Evolutionary conservation across 1,284 basidiomycete species (phyloP).

Genomic region (Tilletiaria anomala): DNA sequence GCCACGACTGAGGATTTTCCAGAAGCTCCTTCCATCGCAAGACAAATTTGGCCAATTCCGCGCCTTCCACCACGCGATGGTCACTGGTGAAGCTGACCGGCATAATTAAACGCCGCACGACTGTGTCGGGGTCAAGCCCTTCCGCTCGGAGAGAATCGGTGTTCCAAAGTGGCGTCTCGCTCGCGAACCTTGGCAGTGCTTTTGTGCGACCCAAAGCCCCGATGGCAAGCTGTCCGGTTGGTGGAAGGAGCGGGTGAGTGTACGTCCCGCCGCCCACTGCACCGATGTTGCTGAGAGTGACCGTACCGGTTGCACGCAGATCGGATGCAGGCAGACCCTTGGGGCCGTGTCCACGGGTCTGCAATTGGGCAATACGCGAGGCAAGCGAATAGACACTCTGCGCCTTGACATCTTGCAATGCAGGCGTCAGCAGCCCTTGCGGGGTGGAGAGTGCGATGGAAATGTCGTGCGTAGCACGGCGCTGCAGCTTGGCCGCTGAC

Average conservation of each 20-base stretch:
- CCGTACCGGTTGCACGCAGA: conserved; percentile 58
- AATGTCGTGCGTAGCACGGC: conserved; percentile 18
- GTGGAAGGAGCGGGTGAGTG: conserved; percentile 52
- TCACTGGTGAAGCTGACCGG: conserved; percentile 48
- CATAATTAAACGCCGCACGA: conserved; percentile 17
- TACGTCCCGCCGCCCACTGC: conserved; percentile 24
- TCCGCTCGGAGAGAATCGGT: too few species aligned
- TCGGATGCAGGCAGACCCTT: conserved; percentile 38
- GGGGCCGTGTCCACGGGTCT: conserved; percentile 7
- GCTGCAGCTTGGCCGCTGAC: conserved; percentile 8
- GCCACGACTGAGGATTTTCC: conserved; percentile 59
- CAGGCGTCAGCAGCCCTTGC: conserved; percentile 69
- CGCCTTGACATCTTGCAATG: conserved; percentile 52
- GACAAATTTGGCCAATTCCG: conserved; percentile 77
- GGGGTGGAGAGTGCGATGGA: conserved; percentile 63
- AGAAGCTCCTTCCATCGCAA: conserved; percentile 75
- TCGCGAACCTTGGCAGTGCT: conserved; percentile 15
- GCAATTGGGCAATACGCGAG: conserved; percentile 10
- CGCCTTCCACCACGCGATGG: conserved; percentile 80
- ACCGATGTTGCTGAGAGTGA: conserved; percentile 62
- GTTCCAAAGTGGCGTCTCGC: conserved; percentile 16
- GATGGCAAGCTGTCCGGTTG: conserved; percentile 77
- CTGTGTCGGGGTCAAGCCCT: conserved; percentile 5
- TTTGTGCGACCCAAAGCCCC: conserved; percentile 57
- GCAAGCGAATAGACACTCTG: conserved; percentile 52